Conservation (phyloP, 164 flowering plant genomes). For the Chimonanthus salicifolius region DNA sequence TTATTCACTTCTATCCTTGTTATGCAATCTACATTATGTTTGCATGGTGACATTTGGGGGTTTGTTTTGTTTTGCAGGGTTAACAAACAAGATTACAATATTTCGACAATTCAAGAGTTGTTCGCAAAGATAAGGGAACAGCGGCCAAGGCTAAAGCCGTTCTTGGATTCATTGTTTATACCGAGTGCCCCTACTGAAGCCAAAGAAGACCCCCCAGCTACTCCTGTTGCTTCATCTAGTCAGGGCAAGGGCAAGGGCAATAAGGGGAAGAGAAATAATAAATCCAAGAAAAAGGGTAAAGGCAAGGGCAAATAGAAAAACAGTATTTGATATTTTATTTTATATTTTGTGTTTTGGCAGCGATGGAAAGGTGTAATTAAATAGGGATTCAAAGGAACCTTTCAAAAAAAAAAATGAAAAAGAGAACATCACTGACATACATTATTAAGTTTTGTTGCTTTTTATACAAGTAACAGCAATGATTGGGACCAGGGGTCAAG, state of each 20-base stretch:
- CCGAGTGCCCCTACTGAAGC: not conserved
- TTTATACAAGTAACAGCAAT: no score
- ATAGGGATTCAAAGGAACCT: not conserved
- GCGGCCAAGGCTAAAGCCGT: constrained; percentile 17
- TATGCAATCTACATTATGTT: not conserved
- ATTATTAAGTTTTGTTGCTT: not conserved
- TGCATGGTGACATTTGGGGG: not conserved
- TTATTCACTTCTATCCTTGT: not conserved
- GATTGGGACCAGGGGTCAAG: no score
- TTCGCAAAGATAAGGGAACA: constrained; percentile 9
- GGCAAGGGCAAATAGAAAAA: not conserved
- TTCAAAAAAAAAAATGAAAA: no score
- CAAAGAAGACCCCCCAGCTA: not conserved
- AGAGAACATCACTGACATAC: not conserved
- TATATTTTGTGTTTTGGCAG: not conserved
- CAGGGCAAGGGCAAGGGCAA: constrained; percentile 2
- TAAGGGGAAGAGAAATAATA: constrained; percentile 2
- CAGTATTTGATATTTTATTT: not conserved
- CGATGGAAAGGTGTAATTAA: not conserved
- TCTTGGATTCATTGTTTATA: constrained; percentile 18
- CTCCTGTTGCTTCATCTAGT: not conserved
- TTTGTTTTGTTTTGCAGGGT: constrained; percentile 13
- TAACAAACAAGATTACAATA: constrained; percentile 6
- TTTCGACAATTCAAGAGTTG: constrained; percentile 7
- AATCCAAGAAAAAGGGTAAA: constrained; percentile 2